A percentile compares a stretch with the other conserved stretches of the same genome.
phyloP scores from a whole-genome alignment of 306 rosid genomes.

The Pterocarpus santalinus region DNA sequence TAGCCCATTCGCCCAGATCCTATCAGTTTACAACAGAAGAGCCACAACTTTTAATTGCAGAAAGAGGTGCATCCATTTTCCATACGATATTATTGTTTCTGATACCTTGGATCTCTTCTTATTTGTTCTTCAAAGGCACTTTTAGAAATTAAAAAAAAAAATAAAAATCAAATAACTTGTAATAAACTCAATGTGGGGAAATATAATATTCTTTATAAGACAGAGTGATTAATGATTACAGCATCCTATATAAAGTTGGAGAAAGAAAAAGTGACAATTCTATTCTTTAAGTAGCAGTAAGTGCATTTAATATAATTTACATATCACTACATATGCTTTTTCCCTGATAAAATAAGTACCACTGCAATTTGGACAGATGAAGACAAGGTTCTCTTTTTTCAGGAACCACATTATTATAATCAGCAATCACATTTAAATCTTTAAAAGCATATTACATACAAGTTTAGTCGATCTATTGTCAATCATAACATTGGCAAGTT shows the following conservation, averaged over 20 bases:
- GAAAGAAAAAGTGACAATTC: background rate
- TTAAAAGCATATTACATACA: background rate
- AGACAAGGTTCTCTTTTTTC: background rate
- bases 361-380: too few species aligned
- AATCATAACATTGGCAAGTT: conserved; percentile 31
- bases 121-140: conserved; percentile 22
- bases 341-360: background rate
- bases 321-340: background rate
- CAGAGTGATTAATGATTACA: conserved; percentile 23
- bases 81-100: background rate
- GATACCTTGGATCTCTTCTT: conserved; percentile 11
- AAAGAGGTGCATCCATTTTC: conserved; percentile 68
- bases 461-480: conserved; percentile 9
- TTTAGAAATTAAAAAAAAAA: background rate
- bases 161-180: conserved; percentile 3
- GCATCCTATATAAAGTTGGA: conserved; percentile 6
- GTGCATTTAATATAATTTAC: background rate
- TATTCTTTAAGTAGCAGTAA: conserved; percentile 21
- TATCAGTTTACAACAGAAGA: conserved; percentile 65
- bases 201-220: conserved; percentile 7
- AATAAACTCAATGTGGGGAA: conserved; percentile 8
- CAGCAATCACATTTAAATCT: background rate
- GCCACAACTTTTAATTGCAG: conserved; percentile 80
- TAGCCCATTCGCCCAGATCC: too few species aligned
- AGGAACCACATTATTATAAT: background rate